Base-by-base conservation (phyloP, 495 filamentous ascomycete genomes). In the Apiosordaria backusii region DNA sequence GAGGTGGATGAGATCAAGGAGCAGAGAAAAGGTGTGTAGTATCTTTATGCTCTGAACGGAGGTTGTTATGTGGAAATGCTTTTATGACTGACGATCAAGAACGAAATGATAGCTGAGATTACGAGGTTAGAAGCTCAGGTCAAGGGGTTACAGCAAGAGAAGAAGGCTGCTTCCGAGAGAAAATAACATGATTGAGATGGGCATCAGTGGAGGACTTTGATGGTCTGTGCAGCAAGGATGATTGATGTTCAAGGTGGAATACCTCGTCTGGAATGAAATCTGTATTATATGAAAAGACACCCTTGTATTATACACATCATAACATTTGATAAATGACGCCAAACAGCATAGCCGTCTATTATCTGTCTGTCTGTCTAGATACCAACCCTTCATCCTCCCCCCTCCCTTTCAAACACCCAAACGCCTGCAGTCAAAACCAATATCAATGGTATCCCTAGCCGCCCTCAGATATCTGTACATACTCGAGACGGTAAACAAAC, bases 1-100 rank as follows among this genome's bases (percentile, higher is more conserved):
- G 94, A 97, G 78, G 84, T 81, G 62, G 82, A 91, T 66, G 91
- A 93, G 75, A 79, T 83, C 27, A 90, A 87, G 77, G 78, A 82
- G 13, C 81, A 88, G 55, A 87, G 86, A 73, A 82, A 81, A 68
- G 78, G 81, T 78, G 65, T 71, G 27, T n/a, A n/a, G n/a, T n/a
- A n/a, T n/a, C n/a, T n/a, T n/a, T n/a, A n/a, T n/a, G n/a, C n/a
- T 16, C 45, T 29, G 7, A n/a, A 61, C 5, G 18, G 27, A 61
- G 27, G 18, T 18, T 24, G 24, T 62, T 50, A 26, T 23, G 35
- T 13, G 13, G 50, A 52, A 52, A 9, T 40, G 58, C 26, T 50
- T 55, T 13, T 15, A 24, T 19, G 21, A 15, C n/a, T 55, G 18
- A 55, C 52, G 21, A 3, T 9, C n/a, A 45, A 13, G 13, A 45